Evolutionary conservation across 2,329 filamentous ascomycete genomes (phyloP).

Genomic region (Colletotrichum kahawae): DNA sequence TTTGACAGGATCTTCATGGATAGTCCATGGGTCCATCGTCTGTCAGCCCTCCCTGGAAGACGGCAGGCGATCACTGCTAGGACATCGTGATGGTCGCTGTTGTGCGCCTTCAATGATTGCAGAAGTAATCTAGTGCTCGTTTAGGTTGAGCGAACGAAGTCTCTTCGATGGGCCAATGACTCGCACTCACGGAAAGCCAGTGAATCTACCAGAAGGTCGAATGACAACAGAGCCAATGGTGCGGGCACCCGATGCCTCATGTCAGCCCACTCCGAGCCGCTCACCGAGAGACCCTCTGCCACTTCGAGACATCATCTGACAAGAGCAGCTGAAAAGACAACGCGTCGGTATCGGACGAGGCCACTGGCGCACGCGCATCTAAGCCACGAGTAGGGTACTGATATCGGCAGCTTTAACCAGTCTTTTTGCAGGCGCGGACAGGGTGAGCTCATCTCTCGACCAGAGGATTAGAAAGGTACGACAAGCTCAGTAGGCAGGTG

Average conservation of each 20-base stretch:
- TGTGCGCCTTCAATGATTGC: background rate
- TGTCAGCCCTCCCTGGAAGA: background rate
- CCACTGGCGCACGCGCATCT: background rate
- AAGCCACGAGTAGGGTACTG: background rate
- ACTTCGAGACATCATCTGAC: slow-evolving; percentile 14
- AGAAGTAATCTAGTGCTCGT: background rate
- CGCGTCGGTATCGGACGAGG: background rate
- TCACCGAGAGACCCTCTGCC: background rate
- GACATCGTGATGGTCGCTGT: background rate
- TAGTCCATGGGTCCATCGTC: slow-evolving; percentile 2
- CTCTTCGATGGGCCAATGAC: background rate
- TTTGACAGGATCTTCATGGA: slow-evolving; percentile 22
- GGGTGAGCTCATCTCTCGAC: background rate
- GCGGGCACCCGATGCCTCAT: background rate
- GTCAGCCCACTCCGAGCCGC: background rate
- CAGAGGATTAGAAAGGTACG: background rate
- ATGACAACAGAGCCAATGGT: background rate
- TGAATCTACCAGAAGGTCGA: background rate
- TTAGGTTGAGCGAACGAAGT: background rate
- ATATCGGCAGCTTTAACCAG: background rate
- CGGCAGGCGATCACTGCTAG: background rate
- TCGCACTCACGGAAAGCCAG: background rate
- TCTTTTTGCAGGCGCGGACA: background rate
- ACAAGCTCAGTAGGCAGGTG: background rate
- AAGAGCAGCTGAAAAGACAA: background rate